Percentiles rank a stretch among this genome's conserved stretches.
phyloP scores from a whole-genome alignment of 225 moss, liverwort and hornwort species.

The Asterella californica region DNA sequence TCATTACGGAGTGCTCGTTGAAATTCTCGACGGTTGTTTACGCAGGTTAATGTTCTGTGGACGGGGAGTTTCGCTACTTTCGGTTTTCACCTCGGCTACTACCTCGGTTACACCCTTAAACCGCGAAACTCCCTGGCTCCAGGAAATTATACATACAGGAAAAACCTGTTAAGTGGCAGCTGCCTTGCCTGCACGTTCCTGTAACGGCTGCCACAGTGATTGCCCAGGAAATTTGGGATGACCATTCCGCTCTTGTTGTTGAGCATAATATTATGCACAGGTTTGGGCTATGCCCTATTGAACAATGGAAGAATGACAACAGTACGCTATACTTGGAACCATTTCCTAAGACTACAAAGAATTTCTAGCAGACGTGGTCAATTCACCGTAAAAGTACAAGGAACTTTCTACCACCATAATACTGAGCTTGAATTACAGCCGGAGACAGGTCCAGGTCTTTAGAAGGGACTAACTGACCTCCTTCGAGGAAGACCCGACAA shows the following conservation, averaged over 20 bases:
- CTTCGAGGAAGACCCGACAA: not conserved
- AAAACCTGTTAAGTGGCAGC: not conserved
- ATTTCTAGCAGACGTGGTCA: conserved; percentile 11
- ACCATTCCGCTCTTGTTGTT: not conserved
- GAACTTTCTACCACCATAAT: not conserved
- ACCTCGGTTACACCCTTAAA: no score
- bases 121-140: no score
- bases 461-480: not conserved
- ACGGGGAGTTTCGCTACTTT: no score
- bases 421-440: conserved; percentile 1
- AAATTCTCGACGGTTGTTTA: no score
- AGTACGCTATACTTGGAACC: conserved; percentile 1
- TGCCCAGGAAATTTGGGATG: conserved; percentile 2
- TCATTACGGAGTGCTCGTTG: no score
- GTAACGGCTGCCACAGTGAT: not conserved
- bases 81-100: no score
- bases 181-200: not conserved
- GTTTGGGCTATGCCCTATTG: conserved; percentile 20
- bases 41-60: no score
- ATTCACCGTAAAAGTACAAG: conserved; percentile 18
- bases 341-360: conserved; percentile 18
- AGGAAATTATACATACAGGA: no score
- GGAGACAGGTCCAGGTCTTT: not conserved
- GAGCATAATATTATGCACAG: conserved; percentile 19
- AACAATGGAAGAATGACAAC: conserved; percentile 11